Conservation (phyloP, 345 rosid genomes). For the Tarenaya hassleriana region DNA sequence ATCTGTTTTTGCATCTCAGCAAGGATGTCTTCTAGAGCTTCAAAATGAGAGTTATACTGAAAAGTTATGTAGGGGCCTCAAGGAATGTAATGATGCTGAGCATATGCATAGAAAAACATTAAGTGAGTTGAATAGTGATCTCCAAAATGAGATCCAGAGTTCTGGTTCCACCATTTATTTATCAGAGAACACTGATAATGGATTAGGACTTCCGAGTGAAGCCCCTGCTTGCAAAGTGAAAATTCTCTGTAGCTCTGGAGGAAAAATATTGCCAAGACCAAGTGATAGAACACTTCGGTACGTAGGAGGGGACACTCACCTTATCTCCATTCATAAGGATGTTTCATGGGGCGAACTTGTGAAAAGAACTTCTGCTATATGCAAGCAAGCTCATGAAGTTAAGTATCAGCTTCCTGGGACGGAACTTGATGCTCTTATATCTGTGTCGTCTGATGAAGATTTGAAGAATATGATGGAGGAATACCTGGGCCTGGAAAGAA, state of each 20-base stretch:
- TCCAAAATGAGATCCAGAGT: conserved; percentile 21
- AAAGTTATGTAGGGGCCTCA: conserved; percentile 20
- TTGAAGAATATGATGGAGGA: conserved; percentile 36
- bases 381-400: conserved; percentile 25
- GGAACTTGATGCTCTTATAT: conserved; percentile 33
- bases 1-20: conserved; percentile 30
- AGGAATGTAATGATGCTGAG: conserved; percentile 30
- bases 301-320: conserved; percentile 34
- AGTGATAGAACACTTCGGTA: conserved; percentile 35
- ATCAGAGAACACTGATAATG: conserved; percentile 22
- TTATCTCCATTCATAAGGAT: conserved; percentile 24
- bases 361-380: conserved; percentile 26
- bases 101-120: conserved; percentile 29
- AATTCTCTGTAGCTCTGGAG: conserved; percentile 34
- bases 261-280: conserved; percentile 31
- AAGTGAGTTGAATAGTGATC: conserved; percentile 29
- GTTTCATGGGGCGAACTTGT: conserved; percentile 29
- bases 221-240: conserved; percentile 6
- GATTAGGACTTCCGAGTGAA: conserved; percentile 17
- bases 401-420: conserved; percentile 35
- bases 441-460: conserved; percentile 37
- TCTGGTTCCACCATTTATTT: conserved; percentile 8
- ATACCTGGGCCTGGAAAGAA: conserved; percentile 25
- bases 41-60: conserved; percentile 32
- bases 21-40: conserved; percentile 30